A percentile compares a stretch with the other conserved stretches of the same genome.
Conservation (phyloP, 805 yeast genomes). For the Groenewaldozyma tartarivorans region DNA sequence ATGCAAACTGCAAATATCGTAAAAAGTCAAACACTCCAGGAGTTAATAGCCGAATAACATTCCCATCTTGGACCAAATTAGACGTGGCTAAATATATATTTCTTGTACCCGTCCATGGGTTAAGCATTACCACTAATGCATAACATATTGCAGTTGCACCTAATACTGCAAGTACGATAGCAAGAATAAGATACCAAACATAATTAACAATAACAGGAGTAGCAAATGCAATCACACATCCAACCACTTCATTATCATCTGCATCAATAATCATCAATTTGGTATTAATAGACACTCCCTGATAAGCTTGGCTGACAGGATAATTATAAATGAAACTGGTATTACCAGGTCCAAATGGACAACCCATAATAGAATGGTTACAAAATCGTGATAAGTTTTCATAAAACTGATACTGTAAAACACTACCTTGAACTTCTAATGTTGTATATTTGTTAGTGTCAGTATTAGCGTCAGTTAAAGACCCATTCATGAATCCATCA, state of each 20-base stretch:
- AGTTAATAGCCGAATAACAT: slow-evolving; percentile 42
- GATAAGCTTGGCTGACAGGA: slow-evolving; percentile 13
- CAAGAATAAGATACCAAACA: slow-evolving; percentile 32
- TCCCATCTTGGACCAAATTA: slow-evolving; percentile 48
- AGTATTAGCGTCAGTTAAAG: slow-evolving; percentile 13
- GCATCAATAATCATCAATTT: slow-evolving; percentile 21
- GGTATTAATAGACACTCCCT: slow-evolving; percentile 18
- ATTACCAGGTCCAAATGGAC: slow-evolving; percentile 17
- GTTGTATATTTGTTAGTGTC: slow-evolving; percentile 21
- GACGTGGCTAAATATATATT: slow-evolving; percentile 44
- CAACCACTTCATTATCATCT: slow-evolving; percentile 21
- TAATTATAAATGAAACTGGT: slow-evolving; percentile 10
- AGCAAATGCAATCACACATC: slow-evolving; percentile 39
- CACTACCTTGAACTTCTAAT: slow-evolving; percentile 15
- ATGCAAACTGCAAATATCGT: slow-evolving; percentile 48
- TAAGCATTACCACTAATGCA: slow-evolving; percentile 31
- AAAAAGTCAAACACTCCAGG: slow-evolving; percentile 43
- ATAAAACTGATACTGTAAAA: slow-evolving; percentile 16
- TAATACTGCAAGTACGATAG: slow-evolving; percentile 34
- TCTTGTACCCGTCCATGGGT: slow-evolving; percentile 51
- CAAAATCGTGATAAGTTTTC: slow-evolving; percentile 21
- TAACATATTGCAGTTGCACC: slow-evolving; percentile 29
- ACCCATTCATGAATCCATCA: slow-evolving; percentile 11
- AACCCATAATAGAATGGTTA: slow-evolving; percentile 13
- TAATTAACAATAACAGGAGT: slow-evolving; percentile 38